Evolutionary conservation across 2,329 filamentous ascomycete genomes (phyloP), one percentile per base, ranked within the genome.

Genomic region (Monosporascus sp.): DNA sequence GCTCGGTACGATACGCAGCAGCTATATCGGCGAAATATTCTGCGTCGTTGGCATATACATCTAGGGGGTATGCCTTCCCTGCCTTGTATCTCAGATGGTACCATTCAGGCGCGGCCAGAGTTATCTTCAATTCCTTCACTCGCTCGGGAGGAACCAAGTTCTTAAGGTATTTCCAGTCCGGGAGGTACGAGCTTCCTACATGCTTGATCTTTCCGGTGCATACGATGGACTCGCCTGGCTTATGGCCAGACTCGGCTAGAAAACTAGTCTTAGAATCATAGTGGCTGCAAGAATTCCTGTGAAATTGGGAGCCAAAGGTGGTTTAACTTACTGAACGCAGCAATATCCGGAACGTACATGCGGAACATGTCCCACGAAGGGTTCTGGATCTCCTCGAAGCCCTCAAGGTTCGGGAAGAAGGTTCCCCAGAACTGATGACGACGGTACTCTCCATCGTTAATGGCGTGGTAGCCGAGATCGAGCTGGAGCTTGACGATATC

Each of bases 401-500:
- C 72, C 36, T 74, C 66, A 1, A 74, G 66, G 41, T 69, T 74
- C 47, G 68, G 75, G 41, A 74, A 75, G 55, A 71, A 69, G 14
- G 75, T 77, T 48, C 78, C 78, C 55, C 76, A 76, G 53, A 80
- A 79, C 63, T 80, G 77, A 56, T 79, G 75, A 3, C 66, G 61
- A 17, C 66, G 65, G 47, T 67, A 68, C 51, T 68, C 66, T 20
- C 66, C 66, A 53, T 68, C 66, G 41, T 81, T 87, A 56, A 90
- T 77, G 36, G 81, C 82, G 54, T 82, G 80, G 65, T 86, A 83
- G 38, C 86, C 84, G 2, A 87, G 76, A 55, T 86, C 79, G 52
- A 80, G 75, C 72, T 91, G 88, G 52, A 84, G 74, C 67, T 85
- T 79, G 53, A 90, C 84, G 27, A 89, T 82, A 14, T 87, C 76